Percentiles rank a stretch among this genome's conserved stretches.
These are phyloP conservation scores for Entomortierella lignicola DNA, from an alignment of 192 early-diverging fungal genomes.

Conservation along the genomic window DNA sequence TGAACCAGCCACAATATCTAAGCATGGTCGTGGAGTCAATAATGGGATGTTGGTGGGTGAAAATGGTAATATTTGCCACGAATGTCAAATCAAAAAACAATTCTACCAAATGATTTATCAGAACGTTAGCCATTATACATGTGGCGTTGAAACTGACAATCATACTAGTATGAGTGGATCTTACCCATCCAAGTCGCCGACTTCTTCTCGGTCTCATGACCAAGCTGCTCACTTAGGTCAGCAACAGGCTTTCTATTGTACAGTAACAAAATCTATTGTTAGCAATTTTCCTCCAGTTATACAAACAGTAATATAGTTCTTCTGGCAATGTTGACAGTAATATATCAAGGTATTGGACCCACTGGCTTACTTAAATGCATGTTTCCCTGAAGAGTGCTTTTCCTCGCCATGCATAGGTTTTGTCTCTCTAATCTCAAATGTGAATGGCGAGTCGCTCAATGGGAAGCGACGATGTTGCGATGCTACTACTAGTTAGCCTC, in stretches of 20 bases:
- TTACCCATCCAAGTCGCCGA: conserved; percentile 50
- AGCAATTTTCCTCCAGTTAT: too few species aligned
- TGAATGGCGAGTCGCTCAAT: conserved; percentile 26
- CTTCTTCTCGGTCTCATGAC: conserved; percentile 14
- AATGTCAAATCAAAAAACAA: conserved; percentile 63
- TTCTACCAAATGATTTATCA: conserved; percentile 14
- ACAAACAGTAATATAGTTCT: too few species aligned
- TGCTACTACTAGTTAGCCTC: background rate
- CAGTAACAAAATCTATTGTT: too few species aligned
- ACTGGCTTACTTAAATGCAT: conserved; percentile 28
- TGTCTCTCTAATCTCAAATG: conserved; percentile 26
- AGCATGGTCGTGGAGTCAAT: conserved; percentile 47
- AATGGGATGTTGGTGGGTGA: conserved; percentile 60
- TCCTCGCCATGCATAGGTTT: background rate
- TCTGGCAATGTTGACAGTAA: background rate
- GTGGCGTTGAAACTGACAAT: too few species aligned
- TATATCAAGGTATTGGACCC: background rate
- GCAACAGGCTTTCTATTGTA: conserved; percentile 30
- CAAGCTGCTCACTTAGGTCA: conserved; percentile 14
- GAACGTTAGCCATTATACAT: background rate
- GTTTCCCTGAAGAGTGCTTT: conserved; percentile 8
- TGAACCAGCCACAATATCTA: conserved; percentile 56
- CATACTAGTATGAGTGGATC: background rate
- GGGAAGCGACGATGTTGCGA: conserved; percentile 14
- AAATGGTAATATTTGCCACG: conserved; percentile 61